phyloP scores from a whole-genome alignment of 345 rosid genomes.

The Anacardium occidentale region DNA sequence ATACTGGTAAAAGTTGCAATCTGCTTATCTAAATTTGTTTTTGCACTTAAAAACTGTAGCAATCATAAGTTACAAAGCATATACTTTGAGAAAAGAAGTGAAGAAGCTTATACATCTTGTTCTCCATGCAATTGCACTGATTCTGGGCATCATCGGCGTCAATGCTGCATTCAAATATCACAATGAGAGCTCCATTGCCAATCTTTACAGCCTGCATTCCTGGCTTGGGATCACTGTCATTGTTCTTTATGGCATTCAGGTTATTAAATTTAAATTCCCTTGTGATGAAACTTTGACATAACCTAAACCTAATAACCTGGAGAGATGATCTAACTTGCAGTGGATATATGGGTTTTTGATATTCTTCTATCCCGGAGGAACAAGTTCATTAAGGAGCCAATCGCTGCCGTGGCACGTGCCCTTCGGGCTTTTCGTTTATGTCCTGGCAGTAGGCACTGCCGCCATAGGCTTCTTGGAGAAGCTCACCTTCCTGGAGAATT shows the following conservation, averaged over 20 bases:
- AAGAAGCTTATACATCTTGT: slow-evolving; percentile 79
- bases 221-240: slow-evolving; percentile 88
- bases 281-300: background rate
- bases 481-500: slow-evolving; percentile 79
- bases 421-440: slow-evolving; percentile 56
- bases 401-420: slow-evolving; percentile 75
- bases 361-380: slow-evolving; percentile 83
- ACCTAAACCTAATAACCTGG: background rate
- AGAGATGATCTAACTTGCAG: slow-evolving; percentile 32
- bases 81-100: slow-evolving; percentile 62
- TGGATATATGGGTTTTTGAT: slow-evolving; percentile 71
- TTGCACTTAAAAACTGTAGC: slow-evolving; percentile 39
- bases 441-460: slow-evolving; percentile 65
- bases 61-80: slow-evolving; percentile 71
- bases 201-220: slow-evolving; percentile 93
- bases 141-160: slow-evolving; percentile 72
- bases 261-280: slow-evolving; percentile 21
- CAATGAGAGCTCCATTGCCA: slow-evolving; percentile 70
- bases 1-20: too few relatives aligned
- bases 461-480: slow-evolving; percentile 78
- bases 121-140: slow-evolving; percentile 81
- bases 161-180: slow-evolving; percentile 85
- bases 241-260: slow-evolving; percentile 85
- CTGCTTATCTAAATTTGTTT: background rate
- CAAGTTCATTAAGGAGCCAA: slow-evolving; percentile 38